A percentile compares a stretch with the other conserved stretches of the same genome.
phyloP scores from a whole-genome alignment of 2,329 filamentous ascomycete species.

The Neoarthrinium moseri region DNA sequence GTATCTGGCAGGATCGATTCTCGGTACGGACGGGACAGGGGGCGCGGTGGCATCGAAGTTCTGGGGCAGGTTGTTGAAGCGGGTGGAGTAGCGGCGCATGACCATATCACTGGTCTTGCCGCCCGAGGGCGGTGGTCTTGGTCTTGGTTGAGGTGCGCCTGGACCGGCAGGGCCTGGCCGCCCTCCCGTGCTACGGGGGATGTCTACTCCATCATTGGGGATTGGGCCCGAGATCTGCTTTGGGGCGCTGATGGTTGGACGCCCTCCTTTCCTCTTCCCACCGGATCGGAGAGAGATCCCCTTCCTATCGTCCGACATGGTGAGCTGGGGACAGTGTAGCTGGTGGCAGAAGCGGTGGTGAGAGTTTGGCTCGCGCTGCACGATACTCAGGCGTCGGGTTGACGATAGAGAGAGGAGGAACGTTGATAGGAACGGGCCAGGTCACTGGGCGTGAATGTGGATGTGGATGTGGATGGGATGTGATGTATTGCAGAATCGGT shows the following conservation, averaged over 20 bases:
- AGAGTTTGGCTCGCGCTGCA: no score
- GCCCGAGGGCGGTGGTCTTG: slow-evolving; percentile 49
- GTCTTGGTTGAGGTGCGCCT: slow-evolving; percentile 29
- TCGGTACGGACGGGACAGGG: slow-evolving; percentile 67
- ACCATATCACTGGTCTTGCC: slow-evolving; percentile 79
- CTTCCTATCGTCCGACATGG: slow-evolving; percentile 61
- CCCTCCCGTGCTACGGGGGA: slow-evolving; percentile 32
- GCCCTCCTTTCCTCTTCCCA: slow-evolving; percentile 57
- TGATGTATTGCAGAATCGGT: no score
- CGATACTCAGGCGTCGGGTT: neutral
- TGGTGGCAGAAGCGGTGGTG: no score
- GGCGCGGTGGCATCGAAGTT: slow-evolving; percentile 70
- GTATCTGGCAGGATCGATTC: slow-evolving; percentile 52
- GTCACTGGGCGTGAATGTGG: no score
- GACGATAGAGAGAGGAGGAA: neutral
- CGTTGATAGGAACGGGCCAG: no score
- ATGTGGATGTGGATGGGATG: no score
- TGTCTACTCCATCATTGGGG: slow-evolving; percentile 44
- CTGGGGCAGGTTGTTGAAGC: slow-evolving; percentile 76
- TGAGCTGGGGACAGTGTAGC: no score
- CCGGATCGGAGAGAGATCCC: slow-evolving; percentile 64
- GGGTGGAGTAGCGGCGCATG: slow-evolving; percentile 90
- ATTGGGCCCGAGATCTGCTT: slow-evolving; percentile 63
- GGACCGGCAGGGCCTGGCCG: slow-evolving; percentile 23
- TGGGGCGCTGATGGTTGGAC: slow-evolving; percentile 62